Base-by-base conservation (phyloP, 2,329 filamentous ascomycete species). In the Dactylellina leptospora region DNA sequence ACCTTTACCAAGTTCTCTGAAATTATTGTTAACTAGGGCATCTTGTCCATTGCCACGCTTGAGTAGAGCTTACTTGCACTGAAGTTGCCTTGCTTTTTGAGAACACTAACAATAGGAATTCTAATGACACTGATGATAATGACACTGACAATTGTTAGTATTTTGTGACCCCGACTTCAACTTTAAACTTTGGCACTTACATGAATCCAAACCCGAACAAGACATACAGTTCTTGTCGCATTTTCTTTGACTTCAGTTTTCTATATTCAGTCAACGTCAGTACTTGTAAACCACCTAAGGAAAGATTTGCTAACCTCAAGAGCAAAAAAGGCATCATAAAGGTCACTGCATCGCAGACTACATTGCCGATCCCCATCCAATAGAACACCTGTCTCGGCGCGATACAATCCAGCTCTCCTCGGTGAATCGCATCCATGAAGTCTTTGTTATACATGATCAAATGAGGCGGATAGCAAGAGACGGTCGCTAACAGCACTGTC, bases 361-460 rank as follows among this genome's bases (percentile, higher is more conserved):
- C 59, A 28, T 63, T 63, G 3, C 59, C 59, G 11, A 63, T 63
- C 13, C 59, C 48, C 59, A 63, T 63, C 59, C 59, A 63, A 22
- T 63, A 63, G 16, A 63, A 63, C 5, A 63, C 59, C n/a, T 63
- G 59, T 13, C 59, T 63, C n/a, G 59, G 59, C 5, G 59, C 59
- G 4, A 63, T 2, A 22, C 59, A 63, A 25, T 42, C 59, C 16
- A 63, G 18, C 27, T 63, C 59, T 8, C 51, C 51, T 13, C 48
- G 48, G 10, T 54, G 48, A 10, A 63, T 63, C 13, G 51, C 42
- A 23, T 55, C 59, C 59, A 63, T 63, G 18, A 63, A 63, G 10
- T 63, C 59, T 18, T 33, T 54, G 48, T 54, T 55, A 13, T 63
- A 63, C 48, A 63, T 55, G 5, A 63, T 63, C 20, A 63, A 13